phyloP scores from a whole-genome alignment of 495 filamentous ascomycete genomes.

The Thermothielavioides terrestris region DNA sequence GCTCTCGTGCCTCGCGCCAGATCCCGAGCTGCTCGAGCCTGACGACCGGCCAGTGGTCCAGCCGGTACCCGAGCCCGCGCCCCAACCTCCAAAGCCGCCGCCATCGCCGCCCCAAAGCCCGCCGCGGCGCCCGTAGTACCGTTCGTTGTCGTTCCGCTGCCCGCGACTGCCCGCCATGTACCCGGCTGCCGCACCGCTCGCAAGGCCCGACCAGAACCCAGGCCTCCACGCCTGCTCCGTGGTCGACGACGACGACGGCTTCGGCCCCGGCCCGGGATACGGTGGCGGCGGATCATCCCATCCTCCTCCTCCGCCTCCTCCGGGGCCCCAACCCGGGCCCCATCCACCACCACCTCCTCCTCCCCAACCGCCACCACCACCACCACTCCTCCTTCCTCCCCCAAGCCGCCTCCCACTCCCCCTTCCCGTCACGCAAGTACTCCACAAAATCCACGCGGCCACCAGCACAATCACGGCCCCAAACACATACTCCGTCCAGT shows the following conservation, averaged over 20 bases:
- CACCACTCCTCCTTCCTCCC: slow-evolving; percentile 9
- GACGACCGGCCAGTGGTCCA: slow-evolving; percentile 18
- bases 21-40: slow-evolving; percentile 28
- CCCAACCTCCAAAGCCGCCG: slow-evolving; percentile 35
- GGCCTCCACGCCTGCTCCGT: slow-evolving; percentile 58
- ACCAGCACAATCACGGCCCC: slow-evolving; percentile 36
- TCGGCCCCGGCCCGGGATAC: slow-evolving; percentile 36
- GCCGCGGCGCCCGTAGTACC: slow-evolving; percentile 28
- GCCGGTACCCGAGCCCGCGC: slow-evolving; percentile 14
- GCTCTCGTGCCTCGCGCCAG: slow-evolving; percentile 56
- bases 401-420: no score
- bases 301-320: slow-evolving; percentile 24
- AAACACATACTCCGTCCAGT: slow-evolving; percentile 24
- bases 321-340: slow-evolving; percentile 18
- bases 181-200: slow-evolving; percentile 59
- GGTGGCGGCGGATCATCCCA: slow-evolving; percentile 54
- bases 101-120: slow-evolving; percentile 28
- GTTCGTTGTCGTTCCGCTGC: slow-evolving; percentile 21
- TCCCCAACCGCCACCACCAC: slow-evolving; percentile 9
- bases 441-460: slow-evolving; percentile 44
- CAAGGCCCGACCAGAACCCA: slow-evolving; percentile 79
- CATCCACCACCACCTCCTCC: slow-evolving; percentile 12
- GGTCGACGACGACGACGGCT: slow-evolving; percentile 15
- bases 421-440: slow-evolving; percentile 24
- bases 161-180: slow-evolving; percentile 57